Evolutionary conservation across 202 grass and related monocot species (phyloP), one percentile per base, ranked within the genome.

Genomic region (Cymbopogon flexuosus): DNA sequence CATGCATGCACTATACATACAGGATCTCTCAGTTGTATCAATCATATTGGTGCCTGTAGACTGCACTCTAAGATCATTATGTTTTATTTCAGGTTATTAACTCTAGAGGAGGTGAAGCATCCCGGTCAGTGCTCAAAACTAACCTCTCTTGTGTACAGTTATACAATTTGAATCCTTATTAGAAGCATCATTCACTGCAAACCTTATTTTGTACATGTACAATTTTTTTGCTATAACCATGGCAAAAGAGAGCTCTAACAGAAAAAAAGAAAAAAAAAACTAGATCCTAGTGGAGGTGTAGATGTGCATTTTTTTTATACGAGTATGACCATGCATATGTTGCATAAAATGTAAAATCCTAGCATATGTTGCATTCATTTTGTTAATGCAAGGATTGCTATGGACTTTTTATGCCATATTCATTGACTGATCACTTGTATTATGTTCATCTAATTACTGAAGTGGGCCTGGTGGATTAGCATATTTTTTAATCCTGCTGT

Each of bases 61-160:
- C 67, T 78, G 56, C 51, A 73, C 41, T 66, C 60, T 86, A 12
- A 81, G 60, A 41, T 76, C 27, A 60, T 78, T 76, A 4, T 24
- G 6, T 52, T 84, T 87, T 67, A n/a, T 84, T 85, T 91, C 89
- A 91, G 89, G 82, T 70, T 71, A 42, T 51, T 58, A 85, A 77
- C 35, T 70, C 68, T 62, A 83, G 83, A 82, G 56, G 21, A 19
- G 31, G 62, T 66, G 79, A 31, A 46, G 62, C 47, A 67, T 79
- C 81, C 58, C 8, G 45, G 89, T 91, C 57, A 91, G 89, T 79
- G n/a, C 30, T 79, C 39, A 77, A 62, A 61, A 21, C 47, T 49
- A 73, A 59, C 72, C 13, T 43, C 56, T 41, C 0, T 22, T 24
- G 22, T 13, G 2, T 10, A 4, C 34, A 0, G 4, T 63, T 57